These are phyloP conservation scores for Sphaerobolus stellatus DNA, from an alignment of 1,284 basidiomycete species.

Conservation along the genomic window DNA sequence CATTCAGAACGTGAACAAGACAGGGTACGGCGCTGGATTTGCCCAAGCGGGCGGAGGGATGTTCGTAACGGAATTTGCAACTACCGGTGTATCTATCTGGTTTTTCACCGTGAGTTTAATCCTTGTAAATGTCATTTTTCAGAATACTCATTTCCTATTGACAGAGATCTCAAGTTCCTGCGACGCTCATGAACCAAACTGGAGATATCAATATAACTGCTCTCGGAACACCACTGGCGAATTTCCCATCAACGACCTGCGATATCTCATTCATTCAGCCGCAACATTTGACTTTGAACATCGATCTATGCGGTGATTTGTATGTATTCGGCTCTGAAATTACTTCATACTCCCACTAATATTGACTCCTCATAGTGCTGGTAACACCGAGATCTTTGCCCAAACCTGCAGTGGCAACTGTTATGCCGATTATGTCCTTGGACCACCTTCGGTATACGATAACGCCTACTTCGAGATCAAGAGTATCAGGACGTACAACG, in stretches of 20 bases:
- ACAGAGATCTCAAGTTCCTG: constrained; percentile 10
- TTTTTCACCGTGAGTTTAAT: background rate
- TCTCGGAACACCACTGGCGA: constrained; percentile 11
- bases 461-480: constrained; percentile 10
- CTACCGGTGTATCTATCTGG: constrained; percentile 3
- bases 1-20: constrained; percentile 3
- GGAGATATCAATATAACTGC: constrained; percentile 9
- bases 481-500: constrained; percentile 4
- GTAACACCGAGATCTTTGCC: background rate
- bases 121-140: background rate
- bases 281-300: constrained; percentile 10
- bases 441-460: constrained; percentile 4
- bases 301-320: constrained; percentile 9
- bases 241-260: constrained; percentile 6
- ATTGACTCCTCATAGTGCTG: background rate
- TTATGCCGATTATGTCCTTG: constrained; percentile 10
- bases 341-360: background rate
- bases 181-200: constrained; percentile 1
- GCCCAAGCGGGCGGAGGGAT: constrained; percentile 7
- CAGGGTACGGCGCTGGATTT: constrained; percentile 7
- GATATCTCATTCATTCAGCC: constrained; percentile 11
- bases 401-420: constrained; percentile 7
- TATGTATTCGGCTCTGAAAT: background rate
- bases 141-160: constrained; percentile 7
- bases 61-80: constrained; percentile 8